These are phyloP conservation scores for Heterobasidion irregulare DNA, from an alignment of 1,284 basidiomycete genomes.

Conservation along the genomic window DNA sequence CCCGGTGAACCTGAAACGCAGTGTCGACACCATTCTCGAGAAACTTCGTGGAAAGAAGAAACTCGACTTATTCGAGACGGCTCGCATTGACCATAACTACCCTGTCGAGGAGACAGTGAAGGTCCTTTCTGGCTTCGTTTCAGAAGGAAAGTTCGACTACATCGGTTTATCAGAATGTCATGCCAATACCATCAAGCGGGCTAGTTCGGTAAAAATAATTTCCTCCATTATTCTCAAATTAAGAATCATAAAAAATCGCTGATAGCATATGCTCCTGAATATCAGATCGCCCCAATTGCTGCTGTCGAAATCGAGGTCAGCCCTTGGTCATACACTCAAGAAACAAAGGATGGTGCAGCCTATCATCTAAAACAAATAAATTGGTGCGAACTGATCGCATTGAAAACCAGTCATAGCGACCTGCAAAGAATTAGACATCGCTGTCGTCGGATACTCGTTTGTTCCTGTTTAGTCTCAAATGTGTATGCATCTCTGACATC, in stretches of 20 bases:
- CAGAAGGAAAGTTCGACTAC: constrained; percentile 35
- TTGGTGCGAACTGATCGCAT: not conserved
- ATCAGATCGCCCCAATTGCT: constrained; percentile 33
- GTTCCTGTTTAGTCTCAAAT: not conserved
- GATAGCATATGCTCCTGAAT: not conserved
- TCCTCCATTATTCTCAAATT: not conserved
- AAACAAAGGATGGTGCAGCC: constrained; percentile 29
- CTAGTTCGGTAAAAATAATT: constrained; percentile 13
- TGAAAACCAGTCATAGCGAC: constrained; percentile 23
- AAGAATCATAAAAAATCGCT: not conserved
- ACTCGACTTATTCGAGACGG: constrained; percentile 36
- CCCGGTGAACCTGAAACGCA: constrained; percentile 30
- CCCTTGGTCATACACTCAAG: constrained; percentile 40
- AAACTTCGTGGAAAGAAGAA: constrained; percentile 31
- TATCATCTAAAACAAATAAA: not conserved
- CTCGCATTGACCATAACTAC: constrained; percentile 22
- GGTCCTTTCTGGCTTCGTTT: constrained; percentile 19
- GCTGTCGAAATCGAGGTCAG: constrained; percentile 48
- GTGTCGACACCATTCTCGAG: constrained; percentile 28
- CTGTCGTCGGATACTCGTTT: constrained; percentile 44
- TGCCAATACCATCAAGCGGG: constrained; percentile 36
- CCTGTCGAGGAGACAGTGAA: constrained; percentile 24
- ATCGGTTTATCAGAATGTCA: constrained; percentile 41
- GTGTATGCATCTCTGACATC: not conserved
- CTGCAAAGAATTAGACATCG: constrained; percentile 35